phyloP scores from a whole-genome alignment of 148 eudicot genomes.

The Chenopodium suecicum region DNA sequence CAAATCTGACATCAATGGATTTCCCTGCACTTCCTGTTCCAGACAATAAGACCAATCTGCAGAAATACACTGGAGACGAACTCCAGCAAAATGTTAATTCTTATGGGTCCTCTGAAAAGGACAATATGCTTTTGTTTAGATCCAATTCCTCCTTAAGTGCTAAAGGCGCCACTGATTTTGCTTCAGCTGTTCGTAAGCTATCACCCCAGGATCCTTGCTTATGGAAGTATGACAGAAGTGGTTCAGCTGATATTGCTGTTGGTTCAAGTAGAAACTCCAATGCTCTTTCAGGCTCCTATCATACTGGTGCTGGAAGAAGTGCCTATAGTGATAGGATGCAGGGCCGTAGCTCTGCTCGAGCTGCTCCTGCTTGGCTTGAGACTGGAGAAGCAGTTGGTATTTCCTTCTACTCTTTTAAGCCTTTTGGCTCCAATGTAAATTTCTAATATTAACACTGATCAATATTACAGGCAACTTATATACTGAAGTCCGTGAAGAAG shows the following conservation, averaged over 20 bases:
- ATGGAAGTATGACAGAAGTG: conserved; percentile 79
- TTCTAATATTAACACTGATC: conserved; percentile 41
- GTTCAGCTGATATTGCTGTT: conserved; percentile 53
- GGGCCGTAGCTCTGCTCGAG: conserved; percentile 55
- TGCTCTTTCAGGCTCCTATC: conserved; percentile 56
- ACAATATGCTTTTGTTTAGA: conserved; percentile 50
- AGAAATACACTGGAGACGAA: conserved; percentile 56
- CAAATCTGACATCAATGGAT: conserved; percentile 72
- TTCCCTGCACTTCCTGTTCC: conserved; percentile 74
- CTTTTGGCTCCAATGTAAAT: conserved; percentile 11
- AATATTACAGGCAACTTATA: conserved; percentile 83
- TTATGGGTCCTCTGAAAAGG: conserved; percentile 57
- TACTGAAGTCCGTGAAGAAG: conserved; percentile 88
- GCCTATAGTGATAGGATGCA: conserved; percentile 58
- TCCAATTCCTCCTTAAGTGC: conserved; percentile 56
- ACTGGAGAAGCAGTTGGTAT: conserved; percentile 99
- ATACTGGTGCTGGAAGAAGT: conserved; percentile 52
- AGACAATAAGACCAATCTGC: conserved; percentile 48
- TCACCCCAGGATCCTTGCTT: conserved; percentile 68
- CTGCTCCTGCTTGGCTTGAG: conserved; percentile 90
- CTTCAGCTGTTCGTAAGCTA: conserved; percentile 85
- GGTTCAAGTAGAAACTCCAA: conserved; percentile 83
- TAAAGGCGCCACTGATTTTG: conserved; percentile 78
- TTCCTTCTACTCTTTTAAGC: conserved; percentile 14
- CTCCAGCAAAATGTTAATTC: conserved; percentile 50